Evolutionary conservation across 78 protist species (phyloP).

Genomic region (Goniomonas avonlea): DNA sequence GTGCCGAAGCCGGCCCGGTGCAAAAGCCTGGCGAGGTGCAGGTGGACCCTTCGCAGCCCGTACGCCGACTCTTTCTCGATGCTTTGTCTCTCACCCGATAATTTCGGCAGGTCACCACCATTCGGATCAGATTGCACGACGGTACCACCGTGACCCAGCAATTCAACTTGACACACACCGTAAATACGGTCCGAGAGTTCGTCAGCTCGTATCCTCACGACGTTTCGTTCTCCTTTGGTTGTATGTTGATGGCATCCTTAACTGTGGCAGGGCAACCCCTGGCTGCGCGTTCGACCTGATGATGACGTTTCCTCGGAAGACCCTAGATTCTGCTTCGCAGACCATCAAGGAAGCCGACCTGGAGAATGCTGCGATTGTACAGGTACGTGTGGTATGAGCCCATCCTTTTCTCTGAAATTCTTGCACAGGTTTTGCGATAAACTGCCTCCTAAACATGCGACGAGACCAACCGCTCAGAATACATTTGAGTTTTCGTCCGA

Average conservation of each 20-base stretch:
- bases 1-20: background rate
- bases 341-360: background rate
- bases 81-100: too few relatives aligned
- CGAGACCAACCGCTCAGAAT: too few relatives aligned
- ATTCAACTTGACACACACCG: background rate
- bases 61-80: too few relatives aligned
- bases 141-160: background rate
- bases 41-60: background rate
- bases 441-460: too few relatives aligned
- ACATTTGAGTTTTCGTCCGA: too few relatives aligned
- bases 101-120: too few relatives aligned
- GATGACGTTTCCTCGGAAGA: background rate
- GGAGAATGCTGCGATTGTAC: slow-evolving; percentile 9
- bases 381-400: too few relatives aligned
- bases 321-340: background rate
- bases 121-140: background rate
- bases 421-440: too few relatives aligned
- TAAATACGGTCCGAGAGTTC: background rate
- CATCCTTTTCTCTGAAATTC: too few relatives aligned
- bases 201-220: background rate
- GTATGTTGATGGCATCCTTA: background rate
- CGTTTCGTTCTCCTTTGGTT: background rate
- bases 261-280: background rate
- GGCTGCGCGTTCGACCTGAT: background rate
- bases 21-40: background rate